Percentiles rank a stretch among this genome's conserved stretches.
Conservation (phyloP, 371 early-diverging fungal species). For the Amoeboradix gromovi region DNA sequence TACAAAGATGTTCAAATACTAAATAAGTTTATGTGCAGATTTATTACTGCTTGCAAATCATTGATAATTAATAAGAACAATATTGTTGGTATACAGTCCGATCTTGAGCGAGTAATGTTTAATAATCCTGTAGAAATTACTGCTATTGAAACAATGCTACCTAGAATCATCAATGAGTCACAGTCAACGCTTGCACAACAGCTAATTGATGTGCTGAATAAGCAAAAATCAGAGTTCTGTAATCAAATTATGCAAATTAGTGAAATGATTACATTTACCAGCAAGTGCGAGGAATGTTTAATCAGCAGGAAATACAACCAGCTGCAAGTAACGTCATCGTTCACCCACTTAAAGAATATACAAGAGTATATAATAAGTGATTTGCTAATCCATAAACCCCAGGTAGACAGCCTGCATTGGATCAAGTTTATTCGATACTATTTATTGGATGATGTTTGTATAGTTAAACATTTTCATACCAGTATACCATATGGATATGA, state of each 20-base stretch:
- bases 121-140: slow-evolving; percentile 13
- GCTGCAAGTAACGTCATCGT: slow-evolving; percentile 15
- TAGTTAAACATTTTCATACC: slow-evolving; percentile 14
- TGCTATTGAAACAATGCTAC: slow-evolving; percentile 8
- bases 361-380: slow-evolving; percentile 16
- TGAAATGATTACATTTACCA: background rate
- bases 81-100: slow-evolving; percentile 14
- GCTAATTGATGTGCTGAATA: too few species aligned
- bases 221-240: background rate
- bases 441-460: slow-evolving; percentile 19
- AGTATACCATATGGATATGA: slow-evolving; percentile 19
- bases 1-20: slow-evolving; percentile 17
- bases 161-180: background rate
- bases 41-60: slow-evolving; percentile 18
- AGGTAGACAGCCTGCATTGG: slow-evolving; percentile 16
- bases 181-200: background rate
- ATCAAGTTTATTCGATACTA: slow-evolving; percentile 18
- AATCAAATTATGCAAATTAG: background rate
- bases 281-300: background rate
- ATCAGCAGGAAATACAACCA: slow-evolving; percentile 9
- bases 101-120: slow-evolving; percentile 14
- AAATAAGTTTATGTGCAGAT: slow-evolving; percentile 19
- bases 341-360: slow-evolving; percentile 19
- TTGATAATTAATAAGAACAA: slow-evolving; percentile 13
- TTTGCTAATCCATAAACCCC: slow-evolving; percentile 5